These are phyloP conservation scores for Pythium sukuiense DNA, from an alignment of 352 stramenopile genomes.

Conservation along the genomic window DNA sequence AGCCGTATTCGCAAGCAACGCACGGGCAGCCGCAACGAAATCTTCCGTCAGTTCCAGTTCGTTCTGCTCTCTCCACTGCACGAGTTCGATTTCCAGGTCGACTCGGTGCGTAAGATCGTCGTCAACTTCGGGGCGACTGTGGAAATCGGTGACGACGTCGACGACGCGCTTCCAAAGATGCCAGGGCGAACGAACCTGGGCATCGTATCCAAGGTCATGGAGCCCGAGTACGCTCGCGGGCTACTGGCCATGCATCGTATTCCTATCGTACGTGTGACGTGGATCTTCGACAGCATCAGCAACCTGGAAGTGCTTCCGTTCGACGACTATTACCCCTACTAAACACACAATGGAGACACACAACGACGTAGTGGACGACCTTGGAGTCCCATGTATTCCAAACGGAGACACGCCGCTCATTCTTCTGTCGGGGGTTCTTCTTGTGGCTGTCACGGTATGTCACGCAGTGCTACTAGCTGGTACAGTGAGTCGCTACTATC, in stretches of 20 bases:
- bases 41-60: constrained; percentile 78
- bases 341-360: background rate
- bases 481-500: background rate
- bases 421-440: background rate
- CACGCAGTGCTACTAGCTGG: background rate
- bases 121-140: constrained; percentile 70
- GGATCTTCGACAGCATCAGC: constrained; percentile 89
- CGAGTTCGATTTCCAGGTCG: constrained; percentile 77
- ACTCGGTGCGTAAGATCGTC: constrained; percentile 56
- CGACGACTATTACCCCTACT: constrained; percentile 88
- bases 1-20: constrained; percentile 46
- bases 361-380: background rate
- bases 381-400: constrained; percentile 1
- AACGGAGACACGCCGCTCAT: background rate
- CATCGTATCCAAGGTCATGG: constrained; percentile 72
- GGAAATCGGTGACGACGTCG: constrained; percentile 23
- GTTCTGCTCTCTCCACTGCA: constrained; percentile 64
- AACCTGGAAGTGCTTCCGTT: constrained; percentile 80
- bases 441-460: background rate
- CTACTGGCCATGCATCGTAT: constrained; percentile 73
- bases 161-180: constrained; percentile 8
- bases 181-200: constrained; percentile 38
- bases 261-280: constrained; percentile 84
- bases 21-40: constrained; percentile 63
- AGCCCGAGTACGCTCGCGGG: constrained; percentile 47